phyloP scores from a whole-genome alignment of 1,284 basidiomycete genomes.

The Ganoderma sp. region DNA sequence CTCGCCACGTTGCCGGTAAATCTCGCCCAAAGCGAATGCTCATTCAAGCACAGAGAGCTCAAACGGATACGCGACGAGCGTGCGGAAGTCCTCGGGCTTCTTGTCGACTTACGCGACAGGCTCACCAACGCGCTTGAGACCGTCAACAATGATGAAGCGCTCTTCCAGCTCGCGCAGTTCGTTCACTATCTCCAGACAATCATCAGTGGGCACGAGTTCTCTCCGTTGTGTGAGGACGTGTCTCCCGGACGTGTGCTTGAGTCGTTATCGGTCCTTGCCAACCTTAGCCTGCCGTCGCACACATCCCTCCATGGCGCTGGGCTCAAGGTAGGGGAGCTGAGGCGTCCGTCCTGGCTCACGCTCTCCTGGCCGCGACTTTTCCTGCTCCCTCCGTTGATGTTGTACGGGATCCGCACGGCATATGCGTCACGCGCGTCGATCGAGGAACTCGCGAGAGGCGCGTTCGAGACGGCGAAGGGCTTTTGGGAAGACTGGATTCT shows the following conservation, averaged over 20 bases:
- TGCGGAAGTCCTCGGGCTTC: slow-evolving; percentile 64
- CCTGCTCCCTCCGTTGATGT: slow-evolving; percentile 63
- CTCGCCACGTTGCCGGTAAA: slow-evolving; percentile 52
- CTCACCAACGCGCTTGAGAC: slow-evolving; percentile 43
- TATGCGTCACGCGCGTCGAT: slow-evolving; percentile 61
- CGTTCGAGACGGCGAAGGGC: slow-evolving; percentile 71
- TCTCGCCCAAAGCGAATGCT: slow-evolving; percentile 69
- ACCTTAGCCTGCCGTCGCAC: slow-evolving; percentile 40
- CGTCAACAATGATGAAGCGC: slow-evolving; percentile 21
- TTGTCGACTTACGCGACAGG: slow-evolving; percentile 58
- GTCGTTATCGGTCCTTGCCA: slow-evolving; percentile 33
- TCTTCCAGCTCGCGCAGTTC: slow-evolving; percentile 28
- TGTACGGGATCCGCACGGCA: slow-evolving; percentile 54
- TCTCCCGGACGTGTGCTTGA: slow-evolving; percentile 24
- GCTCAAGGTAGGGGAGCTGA: slow-evolving; percentile 48
- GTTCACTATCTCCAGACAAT: slow-evolving; percentile 26
- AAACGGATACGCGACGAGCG: slow-evolving; percentile 66
- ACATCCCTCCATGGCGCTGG: slow-evolving; percentile 40
- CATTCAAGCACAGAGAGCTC: slow-evolving; percentile 59
- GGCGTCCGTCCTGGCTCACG: slow-evolving; percentile 63
- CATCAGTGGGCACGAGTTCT: slow-evolving; percentile 23
- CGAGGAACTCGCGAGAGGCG: slow-evolving; percentile 62
- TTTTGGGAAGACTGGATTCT: slow-evolving; percentile 89
- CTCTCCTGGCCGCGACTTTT: slow-evolving; percentile 73
- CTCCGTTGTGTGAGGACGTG: slow-evolving; percentile 1